Percentiles rank a stretch among this genome's conserved stretches.
Evolutionary conservation across 2,329 filamentous ascomycete genomes (phyloP).

Genomic region (Fusarium domesticum): DNA sequence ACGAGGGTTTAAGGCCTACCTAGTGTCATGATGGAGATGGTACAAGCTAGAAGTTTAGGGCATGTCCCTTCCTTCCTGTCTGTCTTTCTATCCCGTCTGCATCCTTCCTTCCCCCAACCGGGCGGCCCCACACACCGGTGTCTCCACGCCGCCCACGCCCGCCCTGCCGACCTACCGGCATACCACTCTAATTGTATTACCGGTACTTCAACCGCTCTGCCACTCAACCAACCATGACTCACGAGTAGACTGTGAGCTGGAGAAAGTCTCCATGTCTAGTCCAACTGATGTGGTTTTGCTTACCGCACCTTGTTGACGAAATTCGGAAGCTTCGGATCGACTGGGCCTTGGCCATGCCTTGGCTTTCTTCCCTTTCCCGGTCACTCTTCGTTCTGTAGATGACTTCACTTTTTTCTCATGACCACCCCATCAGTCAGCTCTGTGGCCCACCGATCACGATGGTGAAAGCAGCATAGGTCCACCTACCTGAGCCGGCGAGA

Average conservation of each 20-base stretch:
- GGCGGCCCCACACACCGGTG: too few relatives aligned
- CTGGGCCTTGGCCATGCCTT: background rate
- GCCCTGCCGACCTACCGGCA: background rate
- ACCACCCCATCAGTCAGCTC: background rate
- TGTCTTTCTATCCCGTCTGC: too few relatives aligned
- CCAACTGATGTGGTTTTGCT: background rate
- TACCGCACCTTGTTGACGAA: background rate
- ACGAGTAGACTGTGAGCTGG: background rate
- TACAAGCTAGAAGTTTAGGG: too few relatives aligned
- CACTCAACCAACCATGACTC: background rate
- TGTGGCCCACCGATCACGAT: background rate
- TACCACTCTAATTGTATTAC: too few relatives aligned
- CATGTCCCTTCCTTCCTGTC: too few relatives aligned
- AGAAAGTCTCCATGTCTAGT: background rate
- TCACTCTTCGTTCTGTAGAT: background rate
- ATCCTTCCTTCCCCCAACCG: too few relatives aligned
- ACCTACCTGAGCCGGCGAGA: background rate
- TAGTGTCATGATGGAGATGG: too few relatives aligned
- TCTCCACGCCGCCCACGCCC: background rate
- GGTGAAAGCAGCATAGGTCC: background rate
- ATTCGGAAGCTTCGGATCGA: background rate
- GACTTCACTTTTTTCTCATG: background rate
- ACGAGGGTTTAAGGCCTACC: too few relatives aligned
- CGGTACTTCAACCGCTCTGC: too few relatives aligned
- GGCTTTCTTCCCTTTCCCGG: background rate